phyloP scores from a whole-genome alignment of 441 rosid species.

The Arabidopsis hybrid region DNA sequence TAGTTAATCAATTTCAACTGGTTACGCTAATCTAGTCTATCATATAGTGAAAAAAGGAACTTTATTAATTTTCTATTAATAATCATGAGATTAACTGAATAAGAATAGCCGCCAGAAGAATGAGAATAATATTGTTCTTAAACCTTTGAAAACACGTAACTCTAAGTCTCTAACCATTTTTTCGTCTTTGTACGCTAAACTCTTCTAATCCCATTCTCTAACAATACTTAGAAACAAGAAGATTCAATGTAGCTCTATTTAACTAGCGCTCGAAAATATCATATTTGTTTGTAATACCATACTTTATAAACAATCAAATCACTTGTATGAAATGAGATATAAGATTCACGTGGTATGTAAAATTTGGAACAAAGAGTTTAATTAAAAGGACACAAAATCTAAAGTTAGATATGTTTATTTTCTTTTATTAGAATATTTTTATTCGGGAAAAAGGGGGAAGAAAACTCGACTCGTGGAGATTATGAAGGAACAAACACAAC shows the following conservation, averaged over 20 bases:
- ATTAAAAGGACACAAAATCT: neutral
- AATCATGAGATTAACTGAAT: neutral
- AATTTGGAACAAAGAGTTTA: neutral
- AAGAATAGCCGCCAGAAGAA: neutral
- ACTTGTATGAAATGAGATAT: neutral
- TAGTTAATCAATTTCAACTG: neutral
- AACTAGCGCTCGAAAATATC: too few relatives aligned
- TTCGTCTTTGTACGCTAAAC: neutral
- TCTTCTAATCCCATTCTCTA: neutral
- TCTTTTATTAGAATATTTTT: neutral
- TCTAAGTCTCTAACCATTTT: neutral
- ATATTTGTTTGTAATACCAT: neutral
- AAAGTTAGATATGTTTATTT: neutral
- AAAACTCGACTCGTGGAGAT: constrained; percentile 33
- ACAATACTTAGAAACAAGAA: neutral
- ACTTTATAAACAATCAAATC: neutral
- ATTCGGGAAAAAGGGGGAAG: neutral
- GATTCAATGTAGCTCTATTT: neutral
- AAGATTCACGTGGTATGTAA: neutral
- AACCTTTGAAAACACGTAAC: neutral
- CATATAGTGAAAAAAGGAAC: neutral
- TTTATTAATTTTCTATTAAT: neutral
- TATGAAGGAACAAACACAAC: constrained; percentile 32
- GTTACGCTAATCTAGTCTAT: neutral
- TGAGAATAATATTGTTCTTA: neutral